Evolutionary conservation across 2,329 filamentous ascomycete species (phyloP).

Genomic region (Plectosphaerella cucumerina): DNA sequence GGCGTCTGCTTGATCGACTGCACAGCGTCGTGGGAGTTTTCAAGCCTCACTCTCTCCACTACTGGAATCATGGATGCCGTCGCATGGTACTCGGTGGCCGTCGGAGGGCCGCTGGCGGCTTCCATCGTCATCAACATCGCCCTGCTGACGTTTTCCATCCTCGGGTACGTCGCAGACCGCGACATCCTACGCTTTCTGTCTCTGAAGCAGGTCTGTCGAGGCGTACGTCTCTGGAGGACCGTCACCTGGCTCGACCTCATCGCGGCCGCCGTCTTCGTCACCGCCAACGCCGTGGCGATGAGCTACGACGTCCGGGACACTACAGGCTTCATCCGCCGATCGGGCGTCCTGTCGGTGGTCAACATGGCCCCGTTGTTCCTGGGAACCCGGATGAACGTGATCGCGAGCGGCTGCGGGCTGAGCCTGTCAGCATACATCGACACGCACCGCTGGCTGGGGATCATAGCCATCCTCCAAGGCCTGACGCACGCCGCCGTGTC

Average conservation of each 20-base stretch:
- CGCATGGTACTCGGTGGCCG: too few relatives aligned
- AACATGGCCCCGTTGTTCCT: not conserved
- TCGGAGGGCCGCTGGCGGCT: too few relatives aligned
- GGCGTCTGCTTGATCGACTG: not conserved
- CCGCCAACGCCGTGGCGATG: too few relatives aligned
- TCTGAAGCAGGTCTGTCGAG: too few relatives aligned
- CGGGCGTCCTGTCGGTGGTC: not conserved
- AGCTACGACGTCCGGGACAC: too few relatives aligned
- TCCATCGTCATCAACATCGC: too few relatives aligned
- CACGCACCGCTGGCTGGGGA: not conserved
- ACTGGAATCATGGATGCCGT: not conserved
- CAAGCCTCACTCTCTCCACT: not conserved
- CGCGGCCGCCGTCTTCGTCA: not conserved
- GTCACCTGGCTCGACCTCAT: not conserved
- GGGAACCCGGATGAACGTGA: not conserved
- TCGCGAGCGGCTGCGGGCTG: not conserved
- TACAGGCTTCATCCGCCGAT: too few relatives aligned
- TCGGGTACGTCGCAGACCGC: too few relatives aligned
- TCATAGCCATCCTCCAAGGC: slow-evolving; percentile 1
- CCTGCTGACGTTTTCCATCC: too few relatives aligned
- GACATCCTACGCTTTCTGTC: too few relatives aligned
- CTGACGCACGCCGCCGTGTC: not conserved
- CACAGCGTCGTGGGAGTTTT: not conserved
- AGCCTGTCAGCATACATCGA: not conserved
- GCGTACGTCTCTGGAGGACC: not conserved